phyloP scores from a whole-genome alignment of 352 stramenopile species.

The Phytopythium ostracodes region DNA sequence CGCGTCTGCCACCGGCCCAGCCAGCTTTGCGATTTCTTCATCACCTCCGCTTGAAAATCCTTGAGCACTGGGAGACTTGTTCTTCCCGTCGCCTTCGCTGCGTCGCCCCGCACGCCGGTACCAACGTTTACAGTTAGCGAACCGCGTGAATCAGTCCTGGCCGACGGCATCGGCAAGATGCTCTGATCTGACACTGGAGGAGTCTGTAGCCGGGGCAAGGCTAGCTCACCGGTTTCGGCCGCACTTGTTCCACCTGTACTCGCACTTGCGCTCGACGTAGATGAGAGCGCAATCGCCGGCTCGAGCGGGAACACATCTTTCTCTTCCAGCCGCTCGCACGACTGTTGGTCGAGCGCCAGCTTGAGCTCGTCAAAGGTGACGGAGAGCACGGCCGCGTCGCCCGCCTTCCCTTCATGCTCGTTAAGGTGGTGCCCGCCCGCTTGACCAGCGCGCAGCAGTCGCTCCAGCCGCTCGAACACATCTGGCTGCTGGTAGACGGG shows the following conservation, averaged over 20 bases:
- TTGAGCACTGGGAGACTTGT: slow-evolving; percentile 18
- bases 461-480: slow-evolving; percentile 21
- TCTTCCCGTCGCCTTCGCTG: background rate
- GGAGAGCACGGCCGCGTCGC: background rate
- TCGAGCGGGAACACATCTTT: slow-evolving; percentile 38
- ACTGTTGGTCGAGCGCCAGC: slow-evolving; percentile 32
- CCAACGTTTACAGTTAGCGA: background rate
- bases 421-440: background rate
- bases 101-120: slow-evolving; percentile 1
- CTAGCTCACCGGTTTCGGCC: slow-evolving; percentile 15
- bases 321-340: slow-evolving; percentile 25
- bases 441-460: slow-evolving; percentile 4
- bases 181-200: background rate
- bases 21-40: slow-evolving; percentile 71
- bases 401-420: background rate
- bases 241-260: background rate
- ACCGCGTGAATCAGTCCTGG: background rate
- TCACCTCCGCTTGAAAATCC: slow-evolving; percentile 46
- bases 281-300: slow-evolving; percentile 9
- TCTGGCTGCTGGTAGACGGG: slow-evolving; percentile 26
- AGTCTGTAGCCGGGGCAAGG: slow-evolving; percentile 13
- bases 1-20: slow-evolving; percentile 50
- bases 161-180: background rate
- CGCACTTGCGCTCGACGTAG: background rate
- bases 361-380: slow-evolving; percentile 36